A percentile compares a stretch with the other conserved stretches of the same genome.
Evolutionary conservation across 2,329 filamentous ascomycete species (phyloP).

Genomic region (Stachybotrys elegans): DNA sequence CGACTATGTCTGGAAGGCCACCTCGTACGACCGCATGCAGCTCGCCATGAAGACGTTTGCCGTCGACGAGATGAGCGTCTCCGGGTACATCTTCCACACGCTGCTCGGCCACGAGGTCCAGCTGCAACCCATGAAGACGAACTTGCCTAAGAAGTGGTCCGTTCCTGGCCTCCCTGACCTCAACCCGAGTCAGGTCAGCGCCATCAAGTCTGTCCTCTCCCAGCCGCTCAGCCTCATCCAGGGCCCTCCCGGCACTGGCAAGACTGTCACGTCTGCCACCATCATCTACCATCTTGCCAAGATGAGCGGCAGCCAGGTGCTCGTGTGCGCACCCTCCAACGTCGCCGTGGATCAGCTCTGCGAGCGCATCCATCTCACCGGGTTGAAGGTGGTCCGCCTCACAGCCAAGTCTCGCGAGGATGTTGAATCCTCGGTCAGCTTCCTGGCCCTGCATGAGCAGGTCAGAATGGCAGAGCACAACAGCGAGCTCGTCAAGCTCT

Average conservation of each 20-base stretch:
- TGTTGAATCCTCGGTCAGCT: conserved; percentile 96
- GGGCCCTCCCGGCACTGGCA: conserved; percentile 93
- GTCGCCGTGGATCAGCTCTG: conserved; percentile 97
- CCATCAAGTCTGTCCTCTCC: conserved; percentile 90
- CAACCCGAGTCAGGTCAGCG: conserved; percentile 92
- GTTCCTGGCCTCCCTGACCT: conserved; percentile 91
- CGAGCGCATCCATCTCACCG: conserved; percentile 91
- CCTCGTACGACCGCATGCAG: conserved; percentile 98
- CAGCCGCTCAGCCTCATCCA: conserved; percentile 95
- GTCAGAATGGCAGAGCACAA: conserved; percentile 97
- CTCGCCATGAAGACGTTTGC: conserved; percentile 99
- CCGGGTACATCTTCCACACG: conserved; percentile 97
- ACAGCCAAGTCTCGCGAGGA: conserved; percentile 99
- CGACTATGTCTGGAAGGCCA: conserved; percentile 99
- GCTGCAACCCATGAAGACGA: conserved; percentile 90
- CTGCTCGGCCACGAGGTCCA: conserved; percentile 93
- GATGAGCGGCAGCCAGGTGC: conserved; percentile 87
- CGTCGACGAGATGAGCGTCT: conserved; percentile 96
- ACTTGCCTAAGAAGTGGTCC: conserved; percentile 93
- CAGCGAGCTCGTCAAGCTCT: conserved; percentile 84
- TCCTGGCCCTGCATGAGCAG: conserved; percentile 92
- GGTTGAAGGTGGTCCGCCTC: conserved; percentile 91
- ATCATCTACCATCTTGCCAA: conserved; percentile 98
- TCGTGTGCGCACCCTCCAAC: conserved; percentile 96
- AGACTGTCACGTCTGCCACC: conserved; percentile 96